Evolutionary conservation across 2,329 filamentous ascomycete species (phyloP), one percentile per base, ranked within the genome.

Genomic region (Cytospora paraplurivora): DNA sequence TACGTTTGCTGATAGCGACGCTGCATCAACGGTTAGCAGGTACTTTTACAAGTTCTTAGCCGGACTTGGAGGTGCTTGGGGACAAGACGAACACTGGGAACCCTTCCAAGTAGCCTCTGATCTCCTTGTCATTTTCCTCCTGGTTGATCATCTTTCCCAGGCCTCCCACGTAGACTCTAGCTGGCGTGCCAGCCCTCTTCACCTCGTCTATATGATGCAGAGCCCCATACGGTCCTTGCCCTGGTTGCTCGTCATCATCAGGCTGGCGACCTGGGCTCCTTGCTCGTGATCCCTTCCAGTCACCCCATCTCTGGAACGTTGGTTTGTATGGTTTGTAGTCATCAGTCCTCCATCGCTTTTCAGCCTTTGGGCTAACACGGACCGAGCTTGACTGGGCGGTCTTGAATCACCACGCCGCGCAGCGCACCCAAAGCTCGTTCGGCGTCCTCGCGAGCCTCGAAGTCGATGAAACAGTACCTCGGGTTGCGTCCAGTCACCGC

Each of bases 401-500:
- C 84, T 15, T 84, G 79, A 37, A 91, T 76, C 13, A 79, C 75
- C 21, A 77, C 78, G 19, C 82, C 82, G 62, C 84, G 78, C 51
- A 91, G 76, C 13, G 81, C 77, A n/a, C 74, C 70, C 72, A 91
- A 85, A 1, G 85, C 86, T 1, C 73, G 73, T 5, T 84, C 78
- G 3, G 88, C 88, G 35, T 85, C 78, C 34, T 84, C 83, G 53
- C 80, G 79, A 54, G 79, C 81, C 53, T 75, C 74, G 63, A 92
- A 84, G 70, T 65, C 56, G 12, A 62, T 44, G 44, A 65, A 56
- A 37, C 56, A 92, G 76, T 91, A 91, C 44, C 87, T 88, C 0
- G 88, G 88, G 72, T 91, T 92, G 52, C 88, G 81, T 49, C 82
- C 85, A 35, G 84, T 88, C 73, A 89, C 85, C 1, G 87, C 83